Base-by-base conservation (phyloP, 495 filamentous ascomycete genomes). In the Penicillium nucicola region DNA sequence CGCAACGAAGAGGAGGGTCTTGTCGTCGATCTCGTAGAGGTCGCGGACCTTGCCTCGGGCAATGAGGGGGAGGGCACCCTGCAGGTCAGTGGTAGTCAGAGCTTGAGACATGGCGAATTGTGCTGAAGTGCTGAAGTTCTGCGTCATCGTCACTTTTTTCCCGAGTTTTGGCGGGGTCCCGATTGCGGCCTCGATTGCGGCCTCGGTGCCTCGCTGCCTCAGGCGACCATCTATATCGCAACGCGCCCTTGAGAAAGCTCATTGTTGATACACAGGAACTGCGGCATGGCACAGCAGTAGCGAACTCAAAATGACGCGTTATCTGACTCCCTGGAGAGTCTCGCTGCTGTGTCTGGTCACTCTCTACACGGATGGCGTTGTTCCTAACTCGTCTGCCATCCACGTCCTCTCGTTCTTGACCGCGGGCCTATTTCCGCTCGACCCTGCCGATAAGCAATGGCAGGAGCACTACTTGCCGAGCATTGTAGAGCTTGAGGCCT, bases 361-460 rank as follows among this genome's bases (percentile, higher is more conserved):
- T 54, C 76, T 97, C 18, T 97, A 97, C 64, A 81, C 82, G 7
- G 82, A 89, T 45, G 82, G 80, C 6, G 71, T 79, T 1, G 84
- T 95, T 22, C 88, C 89, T n/a, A 87, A 81, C 45, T 70, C 79
- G 33, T 84, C 87, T 11, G 85, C 85, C 25, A 77, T 92, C n/a
- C 81, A 87, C n/a, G 79, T 97, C 12, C 77, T 98, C 12, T 88
- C 86, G 31, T 96, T 96, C 71, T 73, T 97, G 40, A 75, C 89
- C 40, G 85, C 85, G 38, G 83, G 91, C 53, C 57, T 95, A 25
- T 78, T 89, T 44, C 76, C 83, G 45, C 48, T 62, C 53, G 68
- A 67, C 57, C 42, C 68, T 63, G 53, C 68, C 61, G 62, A 69
- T 28, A 61, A 61, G 37, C 58, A 63, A 48, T 68, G 62, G 56